Evolutionary conservation across 75 land plant species (phyloP).

Genomic region (Cryptomeria japonica): DNA sequence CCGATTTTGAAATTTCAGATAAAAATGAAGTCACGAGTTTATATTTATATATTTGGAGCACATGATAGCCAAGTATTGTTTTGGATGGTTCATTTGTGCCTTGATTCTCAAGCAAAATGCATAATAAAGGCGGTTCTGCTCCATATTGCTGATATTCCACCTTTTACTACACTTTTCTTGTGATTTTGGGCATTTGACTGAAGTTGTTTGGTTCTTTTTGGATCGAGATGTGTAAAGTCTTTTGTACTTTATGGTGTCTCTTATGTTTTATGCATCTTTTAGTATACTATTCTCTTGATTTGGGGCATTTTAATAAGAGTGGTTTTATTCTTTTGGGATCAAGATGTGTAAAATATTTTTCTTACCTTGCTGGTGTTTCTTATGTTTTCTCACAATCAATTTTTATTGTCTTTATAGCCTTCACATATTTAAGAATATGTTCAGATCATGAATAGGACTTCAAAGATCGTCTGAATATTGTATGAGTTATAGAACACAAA

Average conservation of each 20-base stretch:
- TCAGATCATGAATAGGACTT: background rate
- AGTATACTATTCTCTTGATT: background rate
- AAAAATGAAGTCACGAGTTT: background rate
- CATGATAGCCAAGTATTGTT: background rate
- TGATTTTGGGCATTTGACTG: background rate
- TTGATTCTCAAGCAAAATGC: background rate
- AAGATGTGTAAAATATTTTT: background rate
- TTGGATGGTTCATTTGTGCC: slow-evolving; percentile 2
- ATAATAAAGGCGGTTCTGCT: background rate
- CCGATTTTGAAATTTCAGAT: background rate
- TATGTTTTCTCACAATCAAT: background rate
- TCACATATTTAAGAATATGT: background rate
- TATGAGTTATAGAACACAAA: background rate
- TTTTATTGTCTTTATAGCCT: background rate
- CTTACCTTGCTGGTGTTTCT: background rate
- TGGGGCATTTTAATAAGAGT: background rate
- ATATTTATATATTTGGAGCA: background rate
- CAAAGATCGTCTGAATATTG: background rate
- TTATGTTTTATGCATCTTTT: background rate
- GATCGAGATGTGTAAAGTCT: background rate
- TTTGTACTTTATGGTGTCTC: background rate
- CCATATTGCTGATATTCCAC: background rate
- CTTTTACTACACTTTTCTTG: background rate
- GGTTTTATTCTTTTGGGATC: background rate
- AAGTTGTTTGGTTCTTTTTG: background rate